Evolutionary conservation across 306 rosid species (phyloP).

Genomic region (Abrus precatorius): DNA sequence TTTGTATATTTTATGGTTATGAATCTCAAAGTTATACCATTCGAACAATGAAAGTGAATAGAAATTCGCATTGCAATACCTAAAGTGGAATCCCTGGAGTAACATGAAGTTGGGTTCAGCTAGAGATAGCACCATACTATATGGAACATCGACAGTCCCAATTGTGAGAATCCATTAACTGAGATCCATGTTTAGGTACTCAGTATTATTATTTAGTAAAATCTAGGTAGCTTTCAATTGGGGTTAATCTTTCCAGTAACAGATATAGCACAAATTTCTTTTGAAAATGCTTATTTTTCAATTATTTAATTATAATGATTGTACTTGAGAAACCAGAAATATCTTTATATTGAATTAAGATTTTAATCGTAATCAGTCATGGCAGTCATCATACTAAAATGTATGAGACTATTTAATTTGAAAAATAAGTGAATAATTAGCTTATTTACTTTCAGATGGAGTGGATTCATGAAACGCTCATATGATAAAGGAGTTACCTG

Average conservation of each 20-base stretch:
- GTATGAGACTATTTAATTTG: not conserved
- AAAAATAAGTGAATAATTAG: slow-evolving; percentile 8
- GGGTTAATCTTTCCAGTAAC: not conserved
- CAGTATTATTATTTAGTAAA: not conserved
- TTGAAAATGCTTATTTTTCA: not conserved
- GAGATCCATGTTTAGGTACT: slow-evolving; percentile 20
- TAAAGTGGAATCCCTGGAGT: not conserved
- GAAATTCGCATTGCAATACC: not conserved
- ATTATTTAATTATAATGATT: not conserved
- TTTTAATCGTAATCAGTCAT: not conserved
- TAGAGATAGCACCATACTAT: not conserved
- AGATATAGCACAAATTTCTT: slow-evolving; percentile 14
- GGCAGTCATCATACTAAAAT: slow-evolving; percentile 14
- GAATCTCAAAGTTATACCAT: slow-evolving; percentile 9
- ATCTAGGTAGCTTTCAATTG: not conserved
- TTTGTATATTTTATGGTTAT: not conserved
- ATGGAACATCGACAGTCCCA: slow-evolving; percentile 15
- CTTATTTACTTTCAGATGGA: slow-evolving; percentile 72
- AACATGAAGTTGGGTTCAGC: not conserved
- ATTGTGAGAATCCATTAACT: not conserved
- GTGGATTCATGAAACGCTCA: slow-evolving; percentile 93
- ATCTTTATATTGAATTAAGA: not conserved
- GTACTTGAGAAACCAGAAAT: not conserved
- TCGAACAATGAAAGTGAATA: not conserved
- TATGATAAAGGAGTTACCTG: slow-evolving; percentile 83